phyloP scores from a whole-genome alignment of 495 filamentous ascomycete species.

The Aspergillus mulundensis region DNA sequence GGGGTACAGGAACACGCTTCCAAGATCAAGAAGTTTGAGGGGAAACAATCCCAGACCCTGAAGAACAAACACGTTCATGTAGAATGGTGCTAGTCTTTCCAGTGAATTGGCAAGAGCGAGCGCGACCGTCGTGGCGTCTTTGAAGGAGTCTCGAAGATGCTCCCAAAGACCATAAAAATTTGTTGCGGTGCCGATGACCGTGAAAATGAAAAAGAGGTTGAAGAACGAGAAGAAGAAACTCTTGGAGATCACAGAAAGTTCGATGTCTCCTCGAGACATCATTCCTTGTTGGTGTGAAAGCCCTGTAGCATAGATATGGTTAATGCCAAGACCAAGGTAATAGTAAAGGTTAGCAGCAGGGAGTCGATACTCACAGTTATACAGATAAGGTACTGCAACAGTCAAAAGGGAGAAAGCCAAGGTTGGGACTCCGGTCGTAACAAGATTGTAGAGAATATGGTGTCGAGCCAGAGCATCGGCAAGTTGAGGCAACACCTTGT shows the following conservation, averaged over 20 bases:
- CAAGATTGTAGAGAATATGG: conserved; percentile 64
- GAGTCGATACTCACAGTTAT: conserved; percentile 62
- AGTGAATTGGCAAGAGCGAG: conserved; percentile 71
- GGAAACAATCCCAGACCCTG: conserved; percentile 91
- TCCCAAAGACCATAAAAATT: conserved; percentile 63
- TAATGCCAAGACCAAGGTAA: not conserved
- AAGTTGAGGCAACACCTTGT: conserved; percentile 66
- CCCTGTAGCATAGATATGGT: conserved; percentile 33
- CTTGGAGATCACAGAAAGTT: conserved; percentile 91
- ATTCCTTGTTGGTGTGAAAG: conserved; percentile 87
- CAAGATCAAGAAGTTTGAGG: conserved; percentile 86
- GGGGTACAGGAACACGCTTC: conserved; percentile 79
- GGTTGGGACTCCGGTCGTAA: conserved; percentile 86
- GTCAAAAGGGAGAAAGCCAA: conserved; percentile 79
- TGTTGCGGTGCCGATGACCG: conserved; percentile 80
- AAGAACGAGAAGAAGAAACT: conserved; percentile 99
- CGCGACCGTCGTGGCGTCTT: conserved; percentile 75
- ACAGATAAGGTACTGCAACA: conserved; percentile 86
- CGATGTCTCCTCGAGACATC: conserved; percentile 92
- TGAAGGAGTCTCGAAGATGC: conserved; percentile 65
- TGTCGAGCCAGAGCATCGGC: conserved; percentile 62
- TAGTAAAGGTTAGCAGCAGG: not conserved
- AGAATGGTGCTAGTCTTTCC: conserved; percentile 71
- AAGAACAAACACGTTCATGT: conserved; percentile 90
- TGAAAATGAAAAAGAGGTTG: conserved; percentile 96